phyloP scores from a whole-genome alignment of 352 stramenopile genomes.

The Blastocystis sp. region DNA sequence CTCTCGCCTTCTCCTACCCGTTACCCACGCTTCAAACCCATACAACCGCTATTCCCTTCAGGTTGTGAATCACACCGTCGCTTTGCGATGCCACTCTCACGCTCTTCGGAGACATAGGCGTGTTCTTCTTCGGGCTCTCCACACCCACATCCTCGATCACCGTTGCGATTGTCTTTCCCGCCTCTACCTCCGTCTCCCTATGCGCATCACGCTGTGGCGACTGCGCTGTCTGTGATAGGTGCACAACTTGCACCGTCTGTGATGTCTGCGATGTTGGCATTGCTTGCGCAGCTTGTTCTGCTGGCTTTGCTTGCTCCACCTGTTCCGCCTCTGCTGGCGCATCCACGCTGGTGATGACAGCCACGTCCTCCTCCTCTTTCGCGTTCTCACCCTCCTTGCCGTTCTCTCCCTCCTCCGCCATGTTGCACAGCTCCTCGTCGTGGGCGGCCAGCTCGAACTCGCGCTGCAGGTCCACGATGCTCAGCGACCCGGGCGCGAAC shows the following conservation, averaged over 20 bases:
- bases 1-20: not conserved
- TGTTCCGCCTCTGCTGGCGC: too few species aligned
- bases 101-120: not conserved
- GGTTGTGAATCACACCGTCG: not conserved
- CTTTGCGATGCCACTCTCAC: too few species aligned
- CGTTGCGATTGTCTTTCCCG: not conserved
- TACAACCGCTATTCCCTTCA: not conserved
- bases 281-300: too few species aligned
- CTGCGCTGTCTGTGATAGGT: too few species aligned
- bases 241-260: too few species aligned
- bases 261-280: too few species aligned
- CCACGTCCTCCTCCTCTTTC: slow-evolving; percentile 12
- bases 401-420: not conserved
- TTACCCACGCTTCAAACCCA: not conserved
- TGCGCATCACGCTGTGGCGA: too few species aligned
- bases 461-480: slow-evolving; percentile 46
- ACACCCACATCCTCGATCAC: not conserved
- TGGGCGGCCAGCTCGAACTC: slow-evolving; percentile 39
- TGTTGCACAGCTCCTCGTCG: slow-evolving; percentile 13
- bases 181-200: not conserved
- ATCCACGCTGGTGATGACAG: not conserved
- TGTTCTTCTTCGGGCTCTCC: not conserved
- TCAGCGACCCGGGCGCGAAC: slow-evolving; percentile 16
- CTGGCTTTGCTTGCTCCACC: too few species aligned
- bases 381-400: slow-evolving; percentile 17